Base-by-base conservation (phyloP, 225 moss, liverwort and hornwort genomes). In the Physcomitrium patens region DNA sequence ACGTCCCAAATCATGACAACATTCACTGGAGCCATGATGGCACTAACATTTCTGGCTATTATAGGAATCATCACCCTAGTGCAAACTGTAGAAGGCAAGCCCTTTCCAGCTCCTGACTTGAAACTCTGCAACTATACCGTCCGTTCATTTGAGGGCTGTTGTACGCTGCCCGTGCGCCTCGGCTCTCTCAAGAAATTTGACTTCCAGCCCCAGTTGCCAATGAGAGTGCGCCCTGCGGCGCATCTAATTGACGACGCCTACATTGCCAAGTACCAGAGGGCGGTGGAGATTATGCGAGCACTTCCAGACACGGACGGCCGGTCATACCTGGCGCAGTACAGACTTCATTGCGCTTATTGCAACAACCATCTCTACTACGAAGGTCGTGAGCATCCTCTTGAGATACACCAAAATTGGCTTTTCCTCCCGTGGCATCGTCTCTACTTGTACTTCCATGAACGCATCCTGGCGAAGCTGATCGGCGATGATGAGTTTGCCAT, bases 361-460 rank as follows among this genome's bases (percentile, higher is more conserved):
- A 63, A 80, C 46, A 79, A 81, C 28, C 72, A 76, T 3, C 77
- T 86, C 31, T 57, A 66, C 27, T 82, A 48, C 52, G 31, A 61
- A 0, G 48, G 52, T 7, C 7, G 57, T 5, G 9, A 27, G 0
- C 63, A 50, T 28, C 67, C 69, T 3, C 80, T 86, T 1, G 83
- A 83, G 76, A 86, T 86, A 70, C 83, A 83, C 43, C 62, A 76
- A 1, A 60, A 46, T 3, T 86, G 86, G 86, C 17, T 80, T 5
- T 86, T 86, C 52, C 70, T 80, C 1, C 84, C 84, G 0, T 87
- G 79, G 81, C 87, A 87, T 57, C 75, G 87, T 3, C 50, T 48
- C 3, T 87, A 57, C 69, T 46, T 87, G 16, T 84, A 79, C 65
- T 87, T 87, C 63, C 71, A 80, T 31, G 84, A 84, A 46, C 55